Percentiles rank a stretch among this genome's conserved stretches.
Evolutionary conservation across 345 rosid genomes (phyloP).

Genomic region (Lagerstroemia speciosa): DNA sequence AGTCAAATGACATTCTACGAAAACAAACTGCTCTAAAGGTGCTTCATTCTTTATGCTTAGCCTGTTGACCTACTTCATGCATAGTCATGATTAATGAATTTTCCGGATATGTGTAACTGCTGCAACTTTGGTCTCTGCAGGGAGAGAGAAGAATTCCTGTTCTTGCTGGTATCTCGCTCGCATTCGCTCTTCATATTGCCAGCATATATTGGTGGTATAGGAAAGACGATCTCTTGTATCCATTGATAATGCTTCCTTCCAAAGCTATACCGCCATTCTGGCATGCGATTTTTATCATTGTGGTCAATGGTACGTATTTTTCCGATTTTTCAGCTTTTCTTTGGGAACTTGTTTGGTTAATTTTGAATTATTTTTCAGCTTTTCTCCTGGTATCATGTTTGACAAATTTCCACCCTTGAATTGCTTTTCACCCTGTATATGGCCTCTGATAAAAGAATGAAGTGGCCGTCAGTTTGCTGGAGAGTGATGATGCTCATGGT

Average conservation of each 20-base stretch:
- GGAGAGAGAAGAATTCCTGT: constrained; percentile 91
- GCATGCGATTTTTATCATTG: constrained; percentile 89
- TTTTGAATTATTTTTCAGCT: constrained; percentile 5
- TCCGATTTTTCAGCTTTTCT: constrained; percentile 9
- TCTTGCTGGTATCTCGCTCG: constrained; percentile 59
- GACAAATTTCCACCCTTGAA: no score
- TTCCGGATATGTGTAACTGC: constrained; percentile 11
- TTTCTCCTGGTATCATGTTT: neutral
- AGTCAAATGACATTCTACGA: constrained; percentile 88
- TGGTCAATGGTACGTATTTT: constrained; percentile 80
- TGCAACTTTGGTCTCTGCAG: constrained; percentile 39
- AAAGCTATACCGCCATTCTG: constrained; percentile 95
- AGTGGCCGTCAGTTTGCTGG: neutral
- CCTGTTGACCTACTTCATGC: neutral
- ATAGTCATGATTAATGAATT: neutral
- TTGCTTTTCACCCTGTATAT: neutral
- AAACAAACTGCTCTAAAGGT: constrained; percentile 99
- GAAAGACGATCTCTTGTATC: constrained; percentile 78
- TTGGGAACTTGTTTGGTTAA: neutral
- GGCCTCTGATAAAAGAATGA: neutral
- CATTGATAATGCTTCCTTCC: constrained; percentile 93
- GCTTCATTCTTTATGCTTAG: neutral
- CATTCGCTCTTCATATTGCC: constrained; percentile 62
- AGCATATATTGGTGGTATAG: constrained; percentile 97
- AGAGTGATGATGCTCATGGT: neutral